A percentile compares a stretch with the other conserved stretches of the same genome.
phyloP scores from a whole-genome alignment of 805 yeast genomes.

The Isabelozyma heimii region DNA sequence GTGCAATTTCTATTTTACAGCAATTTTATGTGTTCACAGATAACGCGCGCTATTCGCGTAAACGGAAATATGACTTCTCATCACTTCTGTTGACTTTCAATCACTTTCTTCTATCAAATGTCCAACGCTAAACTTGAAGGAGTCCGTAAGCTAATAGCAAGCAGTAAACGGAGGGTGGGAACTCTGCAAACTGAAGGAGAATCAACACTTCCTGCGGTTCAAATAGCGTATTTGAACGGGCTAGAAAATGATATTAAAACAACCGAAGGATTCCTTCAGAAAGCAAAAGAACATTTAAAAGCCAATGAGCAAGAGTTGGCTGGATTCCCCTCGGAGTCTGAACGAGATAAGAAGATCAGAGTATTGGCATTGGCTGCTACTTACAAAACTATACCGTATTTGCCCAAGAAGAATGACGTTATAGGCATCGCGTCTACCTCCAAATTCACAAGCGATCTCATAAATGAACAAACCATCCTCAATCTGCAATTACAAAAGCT shows the following conservation, averaged over 20 bases:
- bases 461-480: constrained; percentile 2
- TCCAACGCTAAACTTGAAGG: background rate
- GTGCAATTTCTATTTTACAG: too few species aligned
- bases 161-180: background rate
- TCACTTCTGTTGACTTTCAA: too few species aligned
- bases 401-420: constrained; percentile 26
- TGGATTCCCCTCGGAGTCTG: background rate
- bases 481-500: background rate
- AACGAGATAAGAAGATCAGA: constrained; percentile 4
- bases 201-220: background rate
- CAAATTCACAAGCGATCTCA: constrained; percentile 3
- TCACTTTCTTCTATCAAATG: background rate
- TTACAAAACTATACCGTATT: constrained; percentile 18
- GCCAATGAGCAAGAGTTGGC: background rate
- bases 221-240: constrained; percentile 12
- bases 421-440: constrained; percentile 25
- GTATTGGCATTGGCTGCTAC: constrained; percentile 17
- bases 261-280: constrained; percentile 13
- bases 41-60: too few species aligned
- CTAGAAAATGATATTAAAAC: constrained; percentile 15
- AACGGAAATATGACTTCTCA: too few species aligned
- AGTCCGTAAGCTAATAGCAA: background rate
- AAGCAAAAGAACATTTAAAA: constrained; percentile 19
- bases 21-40: too few species aligned
- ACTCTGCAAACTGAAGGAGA: background rate